Evolutionary conservation across 148 eudicot genomes (phyloP), one percentile per base, ranked within the genome.

Genomic region (Talinum fruticosum): DNA sequence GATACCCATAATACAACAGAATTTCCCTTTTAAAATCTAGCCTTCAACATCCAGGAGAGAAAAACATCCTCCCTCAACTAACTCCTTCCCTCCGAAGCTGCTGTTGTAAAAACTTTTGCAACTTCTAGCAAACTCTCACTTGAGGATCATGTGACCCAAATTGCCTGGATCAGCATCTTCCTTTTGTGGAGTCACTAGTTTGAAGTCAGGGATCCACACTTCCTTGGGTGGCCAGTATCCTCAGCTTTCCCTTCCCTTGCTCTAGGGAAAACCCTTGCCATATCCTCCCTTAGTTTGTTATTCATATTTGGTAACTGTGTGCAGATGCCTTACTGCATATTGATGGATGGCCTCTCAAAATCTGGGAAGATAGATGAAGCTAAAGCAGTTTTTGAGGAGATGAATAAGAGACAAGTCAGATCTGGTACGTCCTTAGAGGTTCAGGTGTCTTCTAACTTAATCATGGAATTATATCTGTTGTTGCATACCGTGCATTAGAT

Each of bases 251-350:
- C 0, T 32, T 26, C 45, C 21, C 45, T 53, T 53, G 57, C 66
- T 49, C 35, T 37, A 10, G 45, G 45, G 6, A 4, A 12, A 47
- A 47, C 53, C 53, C 53, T 47, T 47, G 6, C 53, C 53, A 47
- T 47, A 47, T 47, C 10, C 13, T 47, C 18, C n/a, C 6, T 51
- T 16, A 59, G 26, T 32, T 74, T 66, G 62, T 67, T 68, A 69
- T 71, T 81, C 68, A 75, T 49, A 21, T 37, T 33, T 64, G 78
- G 34, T 66, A 30, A 41, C 53, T 65, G 35, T 83, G 69, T 84
- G 87, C 89, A 94, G 98, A 94, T 90, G 90, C 97, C 98, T 44
- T 94, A 92, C 76, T 94, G 98, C 81, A 75, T 92, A 71, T 82
- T 94, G 78, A 90, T 94, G 93, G 97, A 94, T 88, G 93, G 93